Evolutionary conservation across 1,284 basidiomycete genomes (phyloP).

Genomic region (Moesziomyces sp.): DNA sequence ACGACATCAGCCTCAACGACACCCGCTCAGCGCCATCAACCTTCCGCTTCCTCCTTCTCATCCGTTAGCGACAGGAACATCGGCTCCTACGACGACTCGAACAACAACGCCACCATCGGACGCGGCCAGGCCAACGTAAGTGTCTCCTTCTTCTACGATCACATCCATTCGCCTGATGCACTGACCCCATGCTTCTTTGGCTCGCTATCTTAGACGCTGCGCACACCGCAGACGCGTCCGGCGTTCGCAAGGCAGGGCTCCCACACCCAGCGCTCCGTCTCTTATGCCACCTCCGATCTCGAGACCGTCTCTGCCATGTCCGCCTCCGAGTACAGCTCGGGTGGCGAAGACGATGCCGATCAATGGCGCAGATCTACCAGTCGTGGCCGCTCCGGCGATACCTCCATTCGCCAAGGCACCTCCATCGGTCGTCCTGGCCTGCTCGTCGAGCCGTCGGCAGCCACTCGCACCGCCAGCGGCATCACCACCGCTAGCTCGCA

Average conservation of each 20-base stretch:
- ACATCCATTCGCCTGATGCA: background rate
- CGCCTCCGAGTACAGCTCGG: slow-evolving; percentile 57
- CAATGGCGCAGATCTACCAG: slow-evolving; percentile 24
- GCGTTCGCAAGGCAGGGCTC: slow-evolving; percentile 34
- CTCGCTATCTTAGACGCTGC: slow-evolving; percentile 4
- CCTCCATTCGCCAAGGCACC: slow-evolving; percentile 30
- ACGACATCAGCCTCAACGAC: slow-evolving; percentile 5
- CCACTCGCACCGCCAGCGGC: slow-evolving; percentile 23
- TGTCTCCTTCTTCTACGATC: background rate
- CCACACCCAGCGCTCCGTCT: slow-evolving; percentile 44
- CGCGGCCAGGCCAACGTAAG: slow-evolving; percentile 33
- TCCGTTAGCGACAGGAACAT: slow-evolving; percentile 17
- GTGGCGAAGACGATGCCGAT: slow-evolving; percentile 46
- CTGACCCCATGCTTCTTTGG: background rate
- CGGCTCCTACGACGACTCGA: slow-evolving; percentile 27
- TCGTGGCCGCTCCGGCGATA: slow-evolving; percentile 30
- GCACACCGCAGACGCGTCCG: slow-evolving; percentile 33
- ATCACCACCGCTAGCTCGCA: slow-evolving; percentile 17
- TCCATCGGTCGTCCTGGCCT: slow-evolving; percentile 26
- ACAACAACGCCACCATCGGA: slow-evolving; percentile 30
- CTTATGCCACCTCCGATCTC: slow-evolving; percentile 55
- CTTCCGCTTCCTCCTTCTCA: slow-evolving; percentile 22
- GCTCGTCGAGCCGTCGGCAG: slow-evolving; percentile 28
- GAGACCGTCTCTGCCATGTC: slow-evolving; percentile 54
- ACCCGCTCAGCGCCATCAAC: slow-evolving; percentile 13